Conservation (phyloP, 2,329 filamentous ascomycete species). For the Hypoxylon sp. region DNA sequence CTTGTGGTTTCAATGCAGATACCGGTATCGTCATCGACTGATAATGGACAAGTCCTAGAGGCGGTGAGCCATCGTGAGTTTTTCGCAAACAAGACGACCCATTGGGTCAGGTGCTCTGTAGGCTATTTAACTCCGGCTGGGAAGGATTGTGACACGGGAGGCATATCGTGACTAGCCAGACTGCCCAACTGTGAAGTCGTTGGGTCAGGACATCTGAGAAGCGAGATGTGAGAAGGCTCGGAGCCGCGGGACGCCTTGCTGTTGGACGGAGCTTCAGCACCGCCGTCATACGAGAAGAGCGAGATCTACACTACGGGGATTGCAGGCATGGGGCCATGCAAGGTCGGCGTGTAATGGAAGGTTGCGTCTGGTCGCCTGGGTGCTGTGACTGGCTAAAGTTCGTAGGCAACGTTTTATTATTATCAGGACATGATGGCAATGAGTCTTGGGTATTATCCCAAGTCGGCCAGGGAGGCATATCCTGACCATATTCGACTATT, state of each 20-base stretch:
- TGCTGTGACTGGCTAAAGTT: conserved; percentile 36
- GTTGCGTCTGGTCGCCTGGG: conserved; percentile 34
- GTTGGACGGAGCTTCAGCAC: conserved; percentile 41
- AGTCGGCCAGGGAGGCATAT: conserved; percentile 13
- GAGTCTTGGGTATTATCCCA: conserved; percentile 12
- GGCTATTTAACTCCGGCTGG: conserved; percentile 25
- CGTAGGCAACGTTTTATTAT: conserved; percentile 39
- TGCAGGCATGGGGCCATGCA: conserved; percentile 41
- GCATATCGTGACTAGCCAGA: conserved; percentile 34
- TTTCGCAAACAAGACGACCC: conserved; percentile 24
- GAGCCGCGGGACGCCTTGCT: conserved; percentile 31
- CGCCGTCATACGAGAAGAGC: conserved; percentile 37
- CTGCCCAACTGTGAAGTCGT: conserved; percentile 28
- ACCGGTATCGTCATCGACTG: conserved; percentile 38
- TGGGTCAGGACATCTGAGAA: conserved; percentile 24
- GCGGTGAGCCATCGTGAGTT: conserved; percentile 40
- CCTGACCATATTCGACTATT: conserved; percentile 1
- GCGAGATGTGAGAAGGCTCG: conserved; percentile 16
- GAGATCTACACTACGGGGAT: conserved; percentile 43
- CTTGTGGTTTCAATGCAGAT: conserved; percentile 34
- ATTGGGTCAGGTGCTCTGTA: conserved; percentile 31
- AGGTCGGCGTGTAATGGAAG: conserved; percentile 46
- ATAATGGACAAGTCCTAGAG: conserved; percentile 21
- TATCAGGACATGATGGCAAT: conserved; percentile 27
- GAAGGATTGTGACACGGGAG: conserved; percentile 25